Base-by-base conservation (phyloP, 495 filamentous ascomycete genomes). In the Haplographium delicatum region DNA sequence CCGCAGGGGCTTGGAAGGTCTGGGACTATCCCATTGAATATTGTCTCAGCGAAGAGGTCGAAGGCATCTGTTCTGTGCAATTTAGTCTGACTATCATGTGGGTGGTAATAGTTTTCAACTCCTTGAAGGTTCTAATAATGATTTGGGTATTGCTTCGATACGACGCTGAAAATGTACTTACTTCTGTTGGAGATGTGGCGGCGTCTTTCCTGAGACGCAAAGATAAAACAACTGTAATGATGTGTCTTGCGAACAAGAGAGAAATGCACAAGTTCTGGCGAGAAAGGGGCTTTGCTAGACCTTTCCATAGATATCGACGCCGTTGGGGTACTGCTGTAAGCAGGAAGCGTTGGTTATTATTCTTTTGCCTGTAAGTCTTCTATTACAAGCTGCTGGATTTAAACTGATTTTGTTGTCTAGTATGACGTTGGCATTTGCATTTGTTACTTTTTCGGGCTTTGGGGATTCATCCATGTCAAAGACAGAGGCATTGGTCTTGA, bases 191-290 rank as follows among this genome's bases (percentile, higher is more conserved):
- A 10, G 35, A 50, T 41, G 47, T 35, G 19, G 47, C 16, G 19
- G 34, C 47, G 13, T 41, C 47, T 5, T 41, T 50, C 25, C 23
- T 50, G 9, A 27, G 20, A 2, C 4, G 3, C 13, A 35, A 50
- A 31, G 47, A 50, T 41, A 33, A 40, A 13, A 40, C 34, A 20
- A 50, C 47, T 2, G 19, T 40, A 18, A 19, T 25, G 26, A 50
- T 40, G 47, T 50, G 47, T 40, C 47, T 50, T 19, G 47, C 47
- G 19, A 50, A 30, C 15, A 50, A 50, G 24, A 24, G 47, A 6
- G 7, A 50, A 15, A 41, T 50, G 35, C 20, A 15, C 3, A 26
- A 28, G n/a, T 50, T 40, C 19, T 39, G 47, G 47, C 35, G 20
- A 41, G 13, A 9, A 22, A 24, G 35, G 35, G 47, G 35, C 11